phyloP scores from a whole-genome alignment of 2,329 filamentous ascomycete genomes.

The Ceratocystis cubensis region DNA sequence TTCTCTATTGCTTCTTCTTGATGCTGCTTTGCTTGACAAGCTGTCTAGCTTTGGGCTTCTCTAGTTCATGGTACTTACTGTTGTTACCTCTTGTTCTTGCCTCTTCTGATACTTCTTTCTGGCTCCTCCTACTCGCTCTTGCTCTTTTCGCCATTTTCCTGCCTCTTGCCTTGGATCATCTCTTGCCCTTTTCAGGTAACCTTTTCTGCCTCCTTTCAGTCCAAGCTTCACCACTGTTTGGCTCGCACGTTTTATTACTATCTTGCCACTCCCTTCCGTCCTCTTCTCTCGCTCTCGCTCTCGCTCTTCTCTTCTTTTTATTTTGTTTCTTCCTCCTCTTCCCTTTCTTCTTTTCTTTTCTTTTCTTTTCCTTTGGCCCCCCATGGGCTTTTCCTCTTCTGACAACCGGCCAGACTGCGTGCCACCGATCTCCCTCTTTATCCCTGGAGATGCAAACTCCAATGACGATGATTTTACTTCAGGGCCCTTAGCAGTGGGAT shows the following conservation, averaged over 20 bases:
- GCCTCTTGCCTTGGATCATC: neutral
- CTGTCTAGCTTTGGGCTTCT: neutral
- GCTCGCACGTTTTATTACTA: neutral
- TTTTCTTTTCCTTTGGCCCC: neutral
- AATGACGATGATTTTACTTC: conserved; percentile 13
- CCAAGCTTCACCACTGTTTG: conserved; percentile 8
- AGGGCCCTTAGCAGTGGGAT: conserved; percentile 15
- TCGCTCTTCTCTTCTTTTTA: neutral
- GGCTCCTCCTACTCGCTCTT: neutral
- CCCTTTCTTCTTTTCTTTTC: neutral
- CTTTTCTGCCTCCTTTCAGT: neutral
- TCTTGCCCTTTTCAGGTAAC: neutral
- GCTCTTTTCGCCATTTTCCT: neutral
- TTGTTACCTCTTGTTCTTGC: neutral
- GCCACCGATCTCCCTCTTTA: conserved; percentile 13
- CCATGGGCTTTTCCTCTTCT: conserved; percentile 20
- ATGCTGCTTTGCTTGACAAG: neutral
- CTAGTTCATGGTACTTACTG: neutral
- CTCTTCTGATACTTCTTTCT: neutral
- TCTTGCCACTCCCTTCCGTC: neutral
- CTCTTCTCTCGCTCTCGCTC: no score
- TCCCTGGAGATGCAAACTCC: neutral
- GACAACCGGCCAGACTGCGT: conserved; percentile 15
- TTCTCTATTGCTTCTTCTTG: neutral
- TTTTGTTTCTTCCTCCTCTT: neutral